Evolutionary conservation across 2,329 filamentous ascomycete species (phyloP).

Genomic region (Shiraia sp.): DNA sequence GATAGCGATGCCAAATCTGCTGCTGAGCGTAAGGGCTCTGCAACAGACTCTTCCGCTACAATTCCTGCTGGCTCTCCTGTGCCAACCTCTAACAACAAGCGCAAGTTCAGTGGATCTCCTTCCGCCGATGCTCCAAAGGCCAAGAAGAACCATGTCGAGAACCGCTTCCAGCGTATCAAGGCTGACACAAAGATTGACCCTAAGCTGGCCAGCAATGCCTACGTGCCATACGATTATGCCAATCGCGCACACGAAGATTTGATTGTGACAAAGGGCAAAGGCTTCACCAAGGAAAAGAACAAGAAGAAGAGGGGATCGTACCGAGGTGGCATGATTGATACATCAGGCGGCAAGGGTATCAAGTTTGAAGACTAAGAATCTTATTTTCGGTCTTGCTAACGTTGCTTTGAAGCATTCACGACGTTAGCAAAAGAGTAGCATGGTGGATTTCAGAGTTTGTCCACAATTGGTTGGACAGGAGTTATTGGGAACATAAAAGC

Average conservation of each 20-base stretch:
- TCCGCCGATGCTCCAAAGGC: conserved; percentile 37
- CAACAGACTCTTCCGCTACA: conserved; percentile 49
- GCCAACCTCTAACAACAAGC: conserved; percentile 46
- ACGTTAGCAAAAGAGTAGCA: neutral
- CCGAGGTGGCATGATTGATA: conserved; percentile 85
- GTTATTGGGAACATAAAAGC: conserved; percentile 21
- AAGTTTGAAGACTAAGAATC: conserved; percentile 81
- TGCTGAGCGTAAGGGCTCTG: conserved; percentile 46
- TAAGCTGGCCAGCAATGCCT: conserved; percentile 76
- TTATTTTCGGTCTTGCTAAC: neutral
- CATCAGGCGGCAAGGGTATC: conserved; percentile 78
- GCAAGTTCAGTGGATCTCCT: conserved; percentile 43
- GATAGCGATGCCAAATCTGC: conserved; percentile 36
- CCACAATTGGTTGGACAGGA: conserved; percentile 9
- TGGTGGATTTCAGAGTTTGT: neutral
- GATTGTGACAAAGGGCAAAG: conserved; percentile 89
- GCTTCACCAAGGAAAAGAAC: conserved; percentile 99
- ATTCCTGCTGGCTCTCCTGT: conserved; percentile 33
- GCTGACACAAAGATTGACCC: conserved; percentile 70
- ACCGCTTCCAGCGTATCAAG: conserved; percentile 78
- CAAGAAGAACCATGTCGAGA: conserved; percentile 36
- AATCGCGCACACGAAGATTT: conserved; percentile 86
- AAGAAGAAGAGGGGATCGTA: conserved; percentile 82
- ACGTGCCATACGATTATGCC: conserved; percentile 83
- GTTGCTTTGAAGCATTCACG: neutral